Evolutionary conservation across 345 rosid genomes (phyloP), one percentile per base, ranked within the genome.

Genomic region (Populus alba): DNA sequence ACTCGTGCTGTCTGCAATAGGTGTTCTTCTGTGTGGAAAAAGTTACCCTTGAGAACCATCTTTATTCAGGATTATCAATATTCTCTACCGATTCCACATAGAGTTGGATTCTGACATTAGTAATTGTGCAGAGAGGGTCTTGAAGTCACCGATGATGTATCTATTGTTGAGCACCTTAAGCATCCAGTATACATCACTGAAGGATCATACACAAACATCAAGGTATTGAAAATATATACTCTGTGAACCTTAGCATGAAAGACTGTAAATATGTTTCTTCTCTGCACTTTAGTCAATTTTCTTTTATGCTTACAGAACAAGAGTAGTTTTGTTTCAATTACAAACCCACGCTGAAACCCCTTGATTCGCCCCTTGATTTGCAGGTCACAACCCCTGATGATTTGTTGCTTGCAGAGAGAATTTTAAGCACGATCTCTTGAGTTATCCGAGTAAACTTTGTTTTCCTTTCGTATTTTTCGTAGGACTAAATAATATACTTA

Each of bases 381-480:
- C 85, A 92, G 97, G 95, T 95, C 72, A 95, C 98, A 35, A 95
- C 97, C 43, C 97, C 98, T 1, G 97, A 95, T 84, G 98, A 95
- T 86, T 75, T 95, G 83, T 82, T 91, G 81, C 90, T 91, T 37
- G 97, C 97, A 0, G 98, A 95, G 89, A 91, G 95, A 80, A 92
- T 95, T 74, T 80, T 95, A 83, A 85, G 80, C 75, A 72, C 77
- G 84, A 82, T 29, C 71, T 74, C 72, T 20, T 71, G 79, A 75
- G 31, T 55, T 62, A 68, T 53, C 72, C 27, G 61, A 75, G 66
- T 68, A 72, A 74, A 43, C 20, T 68, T 69, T 31, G 16, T 62
- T 62, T 9, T 63, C 47, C 9, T 47, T 59, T 33, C 31, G 57
- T 15, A 23, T 78, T 38, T 61, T 20, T 61, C 29, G 22, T 61